Evolutionary conservation across 1,284 basidiomycete genomes (phyloP), one percentile per base, ranked within the genome.

Genomic region (Takashimella tepidaria): DNA sequence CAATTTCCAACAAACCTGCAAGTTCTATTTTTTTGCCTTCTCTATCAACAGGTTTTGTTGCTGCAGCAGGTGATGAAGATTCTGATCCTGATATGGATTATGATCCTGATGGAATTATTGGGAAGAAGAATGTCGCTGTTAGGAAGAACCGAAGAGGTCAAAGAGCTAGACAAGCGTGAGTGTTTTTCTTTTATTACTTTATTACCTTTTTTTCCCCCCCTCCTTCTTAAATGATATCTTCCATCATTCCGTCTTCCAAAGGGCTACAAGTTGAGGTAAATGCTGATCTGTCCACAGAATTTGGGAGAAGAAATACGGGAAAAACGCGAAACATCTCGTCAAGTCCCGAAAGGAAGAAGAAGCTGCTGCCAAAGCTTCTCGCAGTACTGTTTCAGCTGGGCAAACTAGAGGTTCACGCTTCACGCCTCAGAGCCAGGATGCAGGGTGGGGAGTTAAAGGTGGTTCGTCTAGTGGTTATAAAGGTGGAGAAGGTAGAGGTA

Each of bases 261-360:
- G n/a, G 31, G 31, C 8, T 37, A 8, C 8, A 37, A 37, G 31
- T 8, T 37, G 31, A 37, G 8, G 8, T 16, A 37, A 44, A 5
- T 2, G n/a, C 54, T 59, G 51, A 59, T 54, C 3, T 8, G 16
- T 37, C 8, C 31, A 16, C 64, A 96, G 92, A 1, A 93, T 98
- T 60, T 97, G 92, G 92, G 93, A 96, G 78, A 93, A 92, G 77
- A 97, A 93, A 75, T 97, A 85, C 16, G 93, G 93, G 51, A 83
- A 80, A 59, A 84, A 86, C 56, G 93, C 93, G 12, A 95, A 93
- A 71, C 93, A 97, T 75, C 80, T 93, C 74, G 86, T 87, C 72
- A 86, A 83, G 64, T 79, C 82, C 21, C 51, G 56, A 13, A 69
- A 71, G 51, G 73, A 66, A 45, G 63, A 63, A 26, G 56, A 63